Evolutionary conservation across 805 yeast genomes (phyloP).

Genomic region (Barnettozyma californica): DNA sequence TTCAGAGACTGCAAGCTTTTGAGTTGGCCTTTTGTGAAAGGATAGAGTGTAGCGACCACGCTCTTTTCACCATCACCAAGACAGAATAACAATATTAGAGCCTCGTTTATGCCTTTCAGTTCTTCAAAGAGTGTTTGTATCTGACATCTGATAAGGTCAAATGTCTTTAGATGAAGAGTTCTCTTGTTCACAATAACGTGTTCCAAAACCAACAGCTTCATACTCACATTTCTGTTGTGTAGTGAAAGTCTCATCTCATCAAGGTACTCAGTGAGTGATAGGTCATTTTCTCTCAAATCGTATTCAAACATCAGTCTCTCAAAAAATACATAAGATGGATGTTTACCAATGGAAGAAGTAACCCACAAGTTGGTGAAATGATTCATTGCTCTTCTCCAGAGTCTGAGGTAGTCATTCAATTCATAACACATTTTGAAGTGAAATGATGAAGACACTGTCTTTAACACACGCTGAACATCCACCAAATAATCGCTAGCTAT

Average conservation of each 20-base stretch:
- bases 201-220: neutral
- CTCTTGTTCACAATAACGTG: neutral
- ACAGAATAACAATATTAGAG: neutral
- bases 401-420: neutral
- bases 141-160: neutral
- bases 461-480: neutral
- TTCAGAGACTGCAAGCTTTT: neutral
- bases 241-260: constrained; percentile 4
- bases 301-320: constrained; percentile 5
- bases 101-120: neutral
- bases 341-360: neutral
- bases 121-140: neutral
- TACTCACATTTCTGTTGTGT: constrained; percentile 1
- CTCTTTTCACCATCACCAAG: neutral
- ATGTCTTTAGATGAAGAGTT: neutral
- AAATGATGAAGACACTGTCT: neutral
- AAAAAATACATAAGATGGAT: constrained; percentile 2
- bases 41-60: neutral
- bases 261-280: neutral
- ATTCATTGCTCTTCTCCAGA: constrained; percentile 8
- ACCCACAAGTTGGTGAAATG: constrained; percentile 2
- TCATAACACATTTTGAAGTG: neutral
- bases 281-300: neutral
- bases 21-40: neutral
- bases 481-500: neutral